Evolutionary conservation across 2,329 filamentous ascomycete genomes (phyloP), one percentile per base, ranked within the genome.

Genomic region (Calonectria pseudoreteaudii): DNA sequence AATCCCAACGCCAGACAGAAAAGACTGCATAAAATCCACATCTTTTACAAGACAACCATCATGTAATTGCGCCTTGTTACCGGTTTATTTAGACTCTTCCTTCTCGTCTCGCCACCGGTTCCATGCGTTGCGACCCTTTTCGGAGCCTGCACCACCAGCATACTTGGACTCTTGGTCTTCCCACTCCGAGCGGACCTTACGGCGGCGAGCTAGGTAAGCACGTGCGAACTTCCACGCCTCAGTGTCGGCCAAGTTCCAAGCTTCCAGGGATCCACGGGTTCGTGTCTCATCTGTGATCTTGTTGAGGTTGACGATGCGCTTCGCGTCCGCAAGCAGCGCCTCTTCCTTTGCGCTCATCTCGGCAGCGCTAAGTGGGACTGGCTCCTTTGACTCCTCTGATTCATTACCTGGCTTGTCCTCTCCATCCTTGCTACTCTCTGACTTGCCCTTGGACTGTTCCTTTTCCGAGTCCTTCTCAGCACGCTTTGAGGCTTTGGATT

Each of bases 171-270:
- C 93, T 74, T 93, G 90, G 74, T 92, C 90, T 81, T 94, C 93
- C 93, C 93, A 96, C 79, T 90, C 87, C 77, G 87, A 82, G 71
- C 93, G 86, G 86, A 95, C 93, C 58, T 93, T 86, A 31, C 88
- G 85, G 52, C 89, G 86, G 47, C 93, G 86, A 23, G 93, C 93
- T 66, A 92, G 85, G 76, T 90, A 95, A 0, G 94, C 93, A 47
- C 92, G 86, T 7, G 92, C 89, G 80, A 96, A 96, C 79, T 90
- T 91, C 94, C 94, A 96, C 1, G 92, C 91, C 84, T 96, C 94
- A 1, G 92, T 93, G 79, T 96, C 94, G 0, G 91, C 93, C 76
- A 95, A 82, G 81, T 91, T 92, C 91, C 91, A 93, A 14, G 90
- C 89, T 81, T 93, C 91, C n/a, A 91, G 85, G 8, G 89, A 91